Evolutionary conservation across 495 filamentous ascomycete species (phyloP).

Genomic region (Xanthoparmelia taractica): DNA sequence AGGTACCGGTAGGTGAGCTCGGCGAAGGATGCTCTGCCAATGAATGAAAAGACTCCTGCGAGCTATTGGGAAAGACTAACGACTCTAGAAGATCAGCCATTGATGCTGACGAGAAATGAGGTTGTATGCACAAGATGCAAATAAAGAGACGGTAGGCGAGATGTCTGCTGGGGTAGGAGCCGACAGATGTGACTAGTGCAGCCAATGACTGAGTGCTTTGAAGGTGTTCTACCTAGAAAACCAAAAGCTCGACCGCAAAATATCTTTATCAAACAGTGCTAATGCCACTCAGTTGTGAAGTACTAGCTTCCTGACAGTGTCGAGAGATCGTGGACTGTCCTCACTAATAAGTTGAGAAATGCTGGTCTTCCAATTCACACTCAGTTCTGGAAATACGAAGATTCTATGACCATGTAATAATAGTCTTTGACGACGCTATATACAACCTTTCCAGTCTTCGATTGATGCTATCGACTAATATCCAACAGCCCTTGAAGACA

Average conservation of each 20-base stretch:
- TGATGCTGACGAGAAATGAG: neutral
- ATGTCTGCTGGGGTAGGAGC: neutral
- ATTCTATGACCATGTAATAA: neutral
- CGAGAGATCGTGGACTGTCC: neutral
- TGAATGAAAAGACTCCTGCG: constrained; percentile 25
- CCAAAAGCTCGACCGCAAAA: neutral
- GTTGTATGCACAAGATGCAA: neutral
- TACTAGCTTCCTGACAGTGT: neutral
- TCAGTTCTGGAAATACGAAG: neutral
- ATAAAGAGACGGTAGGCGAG: neutral
- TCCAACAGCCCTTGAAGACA: constrained; percentile 8
- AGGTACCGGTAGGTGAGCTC: neutral
- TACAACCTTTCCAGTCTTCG: constrained; percentile 6
- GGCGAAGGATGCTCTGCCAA: constrained; percentile 16
- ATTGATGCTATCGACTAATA: constrained; percentile 11
- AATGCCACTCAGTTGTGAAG: neutral
- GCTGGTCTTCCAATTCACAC: neutral
- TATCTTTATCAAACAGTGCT: neutral
- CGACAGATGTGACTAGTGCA: neutral
- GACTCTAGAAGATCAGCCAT: constrained; percentile 17
- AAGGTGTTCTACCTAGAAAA: neutral
- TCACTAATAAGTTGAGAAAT: neutral
- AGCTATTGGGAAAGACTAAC: constrained; percentile 15
- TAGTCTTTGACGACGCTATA: neutral
- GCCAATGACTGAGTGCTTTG: neutral